A percentile compares a stretch with the other conserved stretches of the same genome.
Evolutionary conservation across 1,139 yeast species (phyloP).

Genomic region (Saccharomycopsis crataegensis): DNA sequence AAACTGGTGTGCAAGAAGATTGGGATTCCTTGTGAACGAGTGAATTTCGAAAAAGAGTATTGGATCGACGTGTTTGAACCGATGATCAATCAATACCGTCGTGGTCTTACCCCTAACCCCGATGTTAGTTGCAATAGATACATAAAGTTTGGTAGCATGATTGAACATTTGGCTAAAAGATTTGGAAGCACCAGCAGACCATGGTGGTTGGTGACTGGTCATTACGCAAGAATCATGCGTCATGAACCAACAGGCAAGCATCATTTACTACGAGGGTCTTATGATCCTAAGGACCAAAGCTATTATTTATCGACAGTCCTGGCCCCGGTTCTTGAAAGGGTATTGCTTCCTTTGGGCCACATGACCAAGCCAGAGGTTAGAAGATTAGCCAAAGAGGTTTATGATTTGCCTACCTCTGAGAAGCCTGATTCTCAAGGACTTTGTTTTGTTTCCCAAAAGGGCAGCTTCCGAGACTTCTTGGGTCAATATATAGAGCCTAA

Average conservation of each 20-base stretch:
- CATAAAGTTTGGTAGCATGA: constrained; percentile 78
- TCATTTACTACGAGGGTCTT: constrained; percentile 53
- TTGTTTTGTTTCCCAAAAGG: constrained; percentile 73
- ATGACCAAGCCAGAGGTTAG: constrained; percentile 70
- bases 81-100: constrained; percentile 64
- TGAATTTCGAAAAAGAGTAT: constrained; percentile 82
- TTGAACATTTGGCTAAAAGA: constrained; percentile 41
- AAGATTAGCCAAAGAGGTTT: constrained; percentile 44
- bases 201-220: constrained; percentile 95
- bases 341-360: constrained; percentile 77
- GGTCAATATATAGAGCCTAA: constrained; percentile 63
- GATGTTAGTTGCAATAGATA: constrained; percentile 81
- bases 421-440: constrained; percentile 94
- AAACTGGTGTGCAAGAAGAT: constrained; percentile 53
- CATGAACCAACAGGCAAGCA: constrained; percentile 27
- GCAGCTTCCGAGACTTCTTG: constrained; percentile 69
- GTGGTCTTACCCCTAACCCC: constrained; percentile 89
- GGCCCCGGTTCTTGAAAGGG: constrained; percentile 35
- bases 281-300: constrained; percentile 76
- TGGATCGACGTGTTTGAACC: constrained; percentile 92
- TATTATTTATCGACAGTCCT: constrained; percentile 75
- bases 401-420: constrained; percentile 50
- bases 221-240: constrained; percentile 62
- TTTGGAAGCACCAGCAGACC: constrained; percentile 28
- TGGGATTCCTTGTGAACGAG: constrained; percentile 62